A percentile compares a stretch with the other conserved stretches of the same genome.
phyloP scores from a whole-genome alignment of 192 early-diverging fungal species.

The Funneliformis mosseae region DNA sequence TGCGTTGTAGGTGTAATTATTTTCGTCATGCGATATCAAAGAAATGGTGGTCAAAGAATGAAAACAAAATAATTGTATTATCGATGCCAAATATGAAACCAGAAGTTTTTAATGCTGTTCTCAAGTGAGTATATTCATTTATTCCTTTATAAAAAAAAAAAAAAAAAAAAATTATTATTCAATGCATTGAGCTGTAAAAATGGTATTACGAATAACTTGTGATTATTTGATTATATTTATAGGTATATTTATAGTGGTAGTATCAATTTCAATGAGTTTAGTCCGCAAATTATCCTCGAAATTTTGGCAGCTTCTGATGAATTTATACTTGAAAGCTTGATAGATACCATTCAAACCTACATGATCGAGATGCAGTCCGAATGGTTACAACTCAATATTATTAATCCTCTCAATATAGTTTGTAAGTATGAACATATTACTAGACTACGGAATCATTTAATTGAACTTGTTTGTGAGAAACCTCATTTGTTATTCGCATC shows the following conservation, averaged over 20 bases:
- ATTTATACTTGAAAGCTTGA: neutral
- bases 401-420: neutral
- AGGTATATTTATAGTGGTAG: neutral
- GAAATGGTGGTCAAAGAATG: no score
- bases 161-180: no score
- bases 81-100: no score
- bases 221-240: neutral
- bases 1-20: no score
- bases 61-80: no score
- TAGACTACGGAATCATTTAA: neutral
- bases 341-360: neutral
- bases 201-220: no score
- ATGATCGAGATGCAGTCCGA: neutral
- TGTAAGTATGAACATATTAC: neutral
- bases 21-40: no score
- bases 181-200: no score
- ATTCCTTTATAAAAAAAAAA: no score
- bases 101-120: no score
- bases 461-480: neutral
- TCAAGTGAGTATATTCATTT: no score
- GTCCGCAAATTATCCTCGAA: neutral
- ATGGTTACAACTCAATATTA: neutral
- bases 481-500: neutral
- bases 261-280: neutral
- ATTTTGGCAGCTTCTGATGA: neutral